Percentiles rank a stretch among this genome's conserved stretches.
Evolutionary conservation across 2,329 filamentous ascomycete genomes (phyloP).

Genomic region (Colletotrichum gloeosporioides): DNA sequence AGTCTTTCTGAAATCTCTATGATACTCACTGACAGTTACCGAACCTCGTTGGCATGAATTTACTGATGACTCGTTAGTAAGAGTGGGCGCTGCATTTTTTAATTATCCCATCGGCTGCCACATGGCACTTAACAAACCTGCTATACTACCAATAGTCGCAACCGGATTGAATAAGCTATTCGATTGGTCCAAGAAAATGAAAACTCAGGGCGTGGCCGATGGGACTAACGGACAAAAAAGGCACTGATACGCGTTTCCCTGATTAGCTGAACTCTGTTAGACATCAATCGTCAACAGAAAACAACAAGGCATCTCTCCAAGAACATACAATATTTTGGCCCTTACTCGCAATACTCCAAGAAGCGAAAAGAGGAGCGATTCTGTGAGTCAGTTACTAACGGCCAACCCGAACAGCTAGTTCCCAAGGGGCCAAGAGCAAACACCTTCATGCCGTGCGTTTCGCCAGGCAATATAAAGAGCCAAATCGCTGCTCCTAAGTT

Average conservation of each 20-base stretch:
- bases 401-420: background rate
- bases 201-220: background rate
- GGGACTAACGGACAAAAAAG: background rate
- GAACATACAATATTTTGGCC: background rate
- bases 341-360: background rate
- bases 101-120: background rate
- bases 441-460: background rate
- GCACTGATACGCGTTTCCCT: background rate
- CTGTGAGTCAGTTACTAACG: background rate
- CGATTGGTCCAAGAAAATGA: background rate
- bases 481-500: background rate
- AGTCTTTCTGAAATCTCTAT: background rate
- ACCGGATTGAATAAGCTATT: background rate
- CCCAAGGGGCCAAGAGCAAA: background rate
- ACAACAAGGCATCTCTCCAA: background rate
- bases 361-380: background rate
- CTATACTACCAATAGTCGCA: background rate
- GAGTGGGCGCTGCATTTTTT: background rate
- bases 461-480: background rate
- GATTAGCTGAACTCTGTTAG: background rate
- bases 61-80: background rate
- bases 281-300: background rate
- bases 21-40: background rate
- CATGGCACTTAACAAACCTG: background rate
- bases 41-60: background rate